A percentile compares a stretch with the other conserved stretches of the same genome.
Conservation (phyloP, 176 grass and related monocot genomes). For the Ananas comosus region DNA sequence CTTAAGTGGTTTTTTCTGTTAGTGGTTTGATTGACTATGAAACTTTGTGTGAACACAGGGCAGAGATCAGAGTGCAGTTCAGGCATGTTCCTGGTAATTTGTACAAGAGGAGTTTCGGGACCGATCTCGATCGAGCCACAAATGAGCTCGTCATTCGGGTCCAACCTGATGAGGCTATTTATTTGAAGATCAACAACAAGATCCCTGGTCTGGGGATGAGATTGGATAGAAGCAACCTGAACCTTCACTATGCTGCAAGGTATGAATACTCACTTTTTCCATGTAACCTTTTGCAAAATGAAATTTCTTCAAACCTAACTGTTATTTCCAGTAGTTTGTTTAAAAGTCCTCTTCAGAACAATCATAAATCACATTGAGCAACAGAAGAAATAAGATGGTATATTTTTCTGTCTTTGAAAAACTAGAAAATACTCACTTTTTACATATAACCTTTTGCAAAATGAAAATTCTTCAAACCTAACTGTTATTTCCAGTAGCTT, state of each 20-base stretch:
- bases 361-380: no score
- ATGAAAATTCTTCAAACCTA: no score
- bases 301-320: no score
- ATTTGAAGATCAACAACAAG: constrained; percentile 97
- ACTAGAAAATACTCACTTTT: constrained; percentile 15
- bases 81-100: constrained; percentile 89
- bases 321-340: no score
- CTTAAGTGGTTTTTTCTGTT: background rate
- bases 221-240: constrained; percentile 87
- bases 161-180: constrained; percentile 87
- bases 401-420: no score
- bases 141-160: constrained; percentile 96
- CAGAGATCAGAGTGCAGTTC: constrained; percentile 96
- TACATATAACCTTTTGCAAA: no score
- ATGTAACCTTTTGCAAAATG: no score
- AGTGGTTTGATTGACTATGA: background rate
- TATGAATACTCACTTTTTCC: constrained; percentile 23
- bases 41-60: constrained; percentile 17
- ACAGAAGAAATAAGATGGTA: no score
- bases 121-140: constrained; percentile 75
- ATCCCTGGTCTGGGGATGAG: constrained; percentile 86
- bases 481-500: no score
- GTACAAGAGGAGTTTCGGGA: constrained; percentile 76
- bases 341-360: no score
- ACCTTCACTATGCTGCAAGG: constrained; percentile 93